Base-by-base conservation (phyloP, 2,329 filamentous ascomycete genomes). In the Fusarium sp. region DNA sequence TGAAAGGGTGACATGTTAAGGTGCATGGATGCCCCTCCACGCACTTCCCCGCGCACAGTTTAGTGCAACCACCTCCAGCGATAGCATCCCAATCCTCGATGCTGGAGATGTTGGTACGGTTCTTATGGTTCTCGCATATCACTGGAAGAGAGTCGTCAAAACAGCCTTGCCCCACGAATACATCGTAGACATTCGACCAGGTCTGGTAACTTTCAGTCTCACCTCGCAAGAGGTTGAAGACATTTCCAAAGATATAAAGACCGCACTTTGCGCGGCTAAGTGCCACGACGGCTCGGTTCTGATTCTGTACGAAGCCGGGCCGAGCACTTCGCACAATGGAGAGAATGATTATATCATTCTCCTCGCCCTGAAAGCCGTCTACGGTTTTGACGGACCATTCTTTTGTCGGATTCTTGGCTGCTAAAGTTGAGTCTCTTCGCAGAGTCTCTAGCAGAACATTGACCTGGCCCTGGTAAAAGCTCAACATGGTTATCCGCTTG, bases 341-440 rank as follows among this genome's bases (percentile, higher is more conserved):
- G 0, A 97, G 82, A 3, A 97, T 77, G 12, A 98, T 85, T 11
- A 97, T 84, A 25, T 94, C 92, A 67, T 97, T 97, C 77, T 97
- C 94, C 74, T 97, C 94, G 14, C 94, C 94, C 77, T 97, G 94
- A 75, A 95, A 97, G 0, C 92, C 93, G 75, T 97, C 94, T 0
- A 98, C 92, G 0, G 94, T 97, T 34, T 88, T 87, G 2, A 97
- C 90, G 4, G 91, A 91, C 75, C 74, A 79, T 40, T 71, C 86
- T 75, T 46, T 67, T 56, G 53, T 41, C 4, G 76, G 78, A 9
- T 77, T 75, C 22, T 75, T 67, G 42, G 59, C 48, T 12, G 32
- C 40, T 41, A 80, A 55, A 55, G 75, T 46, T 37, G 72, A 44
- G 41, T 81, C 76, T 20, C 74, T 69, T 13, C 80, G 78, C 6